Percentiles rank a stretch among this genome's conserved stretches.
Conservation (phyloP, 2,329 filamentous ascomycete species). For the Ilyonectria destructans region DNA sequence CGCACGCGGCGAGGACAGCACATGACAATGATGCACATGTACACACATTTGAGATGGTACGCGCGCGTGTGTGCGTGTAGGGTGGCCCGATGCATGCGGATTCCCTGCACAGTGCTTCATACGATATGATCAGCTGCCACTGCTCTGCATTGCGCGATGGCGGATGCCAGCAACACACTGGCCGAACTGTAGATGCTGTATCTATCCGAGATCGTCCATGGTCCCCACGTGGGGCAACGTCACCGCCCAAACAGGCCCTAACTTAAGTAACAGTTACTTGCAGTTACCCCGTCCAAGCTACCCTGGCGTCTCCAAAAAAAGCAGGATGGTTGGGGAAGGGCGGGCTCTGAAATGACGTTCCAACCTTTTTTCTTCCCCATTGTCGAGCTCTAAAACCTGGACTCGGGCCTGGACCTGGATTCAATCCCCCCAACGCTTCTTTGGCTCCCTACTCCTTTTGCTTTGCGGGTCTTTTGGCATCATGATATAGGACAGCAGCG, state of each 20-base stretch:
- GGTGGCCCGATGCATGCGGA: background rate
- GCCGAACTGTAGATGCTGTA: too few relatives aligned
- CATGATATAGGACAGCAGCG: slow-evolving; percentile 20
- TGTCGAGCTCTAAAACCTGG: background rate
- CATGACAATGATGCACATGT: background rate
- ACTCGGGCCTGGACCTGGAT: background rate
- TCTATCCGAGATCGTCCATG: slow-evolving; percentile 1
- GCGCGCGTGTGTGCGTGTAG: background rate
- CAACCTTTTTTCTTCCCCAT: slow-evolving; percentile 4
- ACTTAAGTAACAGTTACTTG: background rate
- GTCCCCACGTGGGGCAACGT: slow-evolving; percentile 32
- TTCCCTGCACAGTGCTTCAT: too few relatives aligned
- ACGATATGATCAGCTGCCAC: slow-evolving; percentile 9
- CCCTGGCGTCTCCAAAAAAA: slow-evolving; percentile 3
- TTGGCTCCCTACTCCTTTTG: background rate
- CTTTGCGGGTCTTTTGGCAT: background rate
- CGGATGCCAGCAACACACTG: background rate
- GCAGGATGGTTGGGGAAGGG: slow-evolving; percentile 10
- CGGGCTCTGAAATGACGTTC: slow-evolving; percentile 8
- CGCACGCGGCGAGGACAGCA: background rate
- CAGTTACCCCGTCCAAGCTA: slow-evolving; percentile 10
- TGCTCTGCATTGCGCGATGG: background rate
- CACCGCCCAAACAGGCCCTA: slow-evolving; percentile 1
- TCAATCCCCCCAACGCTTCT: background rate
- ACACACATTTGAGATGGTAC: background rate